Percentiles rank a stretch among this genome's conserved stretches.
phyloP scores from a whole-genome alignment of 805 yeast species.

The Ogataea chonburiensis region DNA sequence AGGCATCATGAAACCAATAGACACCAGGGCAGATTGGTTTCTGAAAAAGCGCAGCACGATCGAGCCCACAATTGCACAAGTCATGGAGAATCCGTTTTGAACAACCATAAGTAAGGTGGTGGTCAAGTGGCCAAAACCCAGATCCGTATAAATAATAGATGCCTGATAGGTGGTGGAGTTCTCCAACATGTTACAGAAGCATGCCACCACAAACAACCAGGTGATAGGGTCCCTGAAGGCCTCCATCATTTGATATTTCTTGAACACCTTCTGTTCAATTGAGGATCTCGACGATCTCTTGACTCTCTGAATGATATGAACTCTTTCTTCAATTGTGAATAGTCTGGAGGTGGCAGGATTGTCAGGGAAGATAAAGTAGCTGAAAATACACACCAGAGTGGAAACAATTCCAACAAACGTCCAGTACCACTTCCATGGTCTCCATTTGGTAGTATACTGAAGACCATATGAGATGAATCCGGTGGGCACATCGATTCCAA shows the following conservation, averaged over 20 bases:
- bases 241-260: slow-evolving; percentile 30
- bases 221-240: slow-evolving; percentile 36
- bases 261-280: slow-evolving; percentile 30
- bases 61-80: slow-evolving; percentile 24
- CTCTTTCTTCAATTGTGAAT: slow-evolving; percentile 38
- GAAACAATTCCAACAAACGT: slow-evolving; percentile 54
- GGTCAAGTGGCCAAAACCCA: slow-evolving; percentile 18
- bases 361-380: slow-evolving; percentile 48
- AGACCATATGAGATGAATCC: slow-evolving; percentile 33
- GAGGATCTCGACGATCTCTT: slow-evolving; percentile 27
- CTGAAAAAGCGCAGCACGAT: slow-evolving; percentile 14
- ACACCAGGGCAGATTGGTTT: slow-evolving; percentile 15
- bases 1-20: slow-evolving; percentile 2
- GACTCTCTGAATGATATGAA: slow-evolving; percentile 34
- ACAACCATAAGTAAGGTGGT: slow-evolving; percentile 26
- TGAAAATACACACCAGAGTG: slow-evolving; percentile 34
- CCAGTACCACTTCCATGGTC: slow-evolving; percentile 49
- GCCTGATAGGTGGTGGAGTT: slow-evolving; percentile 25
- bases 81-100: slow-evolving; percentile 24
- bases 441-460: slow-evolving; percentile 14
- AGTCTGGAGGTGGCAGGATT: slow-evolving; percentile 54
- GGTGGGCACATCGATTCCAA: slow-evolving; percentile 42
- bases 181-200: slow-evolving; percentile 23
- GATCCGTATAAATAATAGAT: slow-evolving; percentile 14
- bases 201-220: slow-evolving; percentile 40